Percentiles rank a stretch among this genome's conserved stretches.
Evolutionary conservation across 1,139 yeast species (phyloP).

Genomic region (Magnusiomyces fungicola): DNA sequence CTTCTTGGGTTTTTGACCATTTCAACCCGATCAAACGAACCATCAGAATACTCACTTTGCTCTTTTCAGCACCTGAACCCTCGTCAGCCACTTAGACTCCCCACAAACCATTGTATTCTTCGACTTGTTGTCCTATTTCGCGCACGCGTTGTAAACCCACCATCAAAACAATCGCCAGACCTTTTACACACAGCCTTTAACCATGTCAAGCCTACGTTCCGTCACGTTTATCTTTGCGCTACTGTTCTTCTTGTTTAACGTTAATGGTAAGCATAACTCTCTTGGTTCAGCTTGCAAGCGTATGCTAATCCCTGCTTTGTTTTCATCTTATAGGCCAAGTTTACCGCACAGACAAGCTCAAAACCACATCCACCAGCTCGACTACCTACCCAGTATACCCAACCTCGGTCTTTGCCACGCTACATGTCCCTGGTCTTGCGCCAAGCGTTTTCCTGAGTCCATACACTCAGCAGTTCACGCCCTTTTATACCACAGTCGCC

Average conservation of each 20-base stretch:
- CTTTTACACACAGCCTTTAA: not conserved
- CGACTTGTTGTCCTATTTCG: too few species aligned
- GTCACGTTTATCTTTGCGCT: not conserved
- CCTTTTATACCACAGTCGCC: constrained; percentile 35
- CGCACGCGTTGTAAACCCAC: too few species aligned
- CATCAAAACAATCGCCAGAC: too few species aligned
- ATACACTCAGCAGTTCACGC: constrained; percentile 45
- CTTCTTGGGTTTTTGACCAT: too few species aligned
- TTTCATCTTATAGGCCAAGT: not conserved
- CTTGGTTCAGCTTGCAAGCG: too few species aligned
- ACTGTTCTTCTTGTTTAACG: not conserved
- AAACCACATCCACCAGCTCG: not conserved
- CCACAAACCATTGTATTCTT: too few species aligned
- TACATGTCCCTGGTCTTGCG: not conserved
- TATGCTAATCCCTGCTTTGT: too few species aligned
- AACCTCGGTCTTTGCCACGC: constrained; percentile 7
- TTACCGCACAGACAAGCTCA: not conserved
- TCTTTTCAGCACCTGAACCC: too few species aligned
- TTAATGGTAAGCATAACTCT: too few species aligned
- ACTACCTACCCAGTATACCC: constrained; percentile 3
- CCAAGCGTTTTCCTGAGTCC: constrained; percentile 20
- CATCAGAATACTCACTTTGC: too few species aligned
- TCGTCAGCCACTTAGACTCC: too few species aligned
- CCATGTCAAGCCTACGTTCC: not conserved
- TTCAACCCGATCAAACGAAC: too few species aligned